phyloP scores from a whole-genome alignment of 352 stramenopile species.

The Phytophthora boehmeriae region DNA sequence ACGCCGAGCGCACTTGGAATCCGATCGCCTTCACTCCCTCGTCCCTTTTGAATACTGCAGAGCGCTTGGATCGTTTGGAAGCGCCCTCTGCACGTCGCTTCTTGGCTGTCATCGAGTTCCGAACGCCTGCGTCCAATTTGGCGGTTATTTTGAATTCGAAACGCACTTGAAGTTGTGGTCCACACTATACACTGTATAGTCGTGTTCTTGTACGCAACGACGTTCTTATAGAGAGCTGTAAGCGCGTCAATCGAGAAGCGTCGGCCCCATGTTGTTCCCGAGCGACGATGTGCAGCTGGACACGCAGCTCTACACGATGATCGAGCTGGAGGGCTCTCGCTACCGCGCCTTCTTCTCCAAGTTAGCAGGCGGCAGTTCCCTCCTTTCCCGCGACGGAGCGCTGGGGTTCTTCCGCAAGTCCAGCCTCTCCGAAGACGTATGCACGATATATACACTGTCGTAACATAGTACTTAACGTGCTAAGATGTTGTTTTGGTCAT shows the following conservation, averaged over 20 bases:
- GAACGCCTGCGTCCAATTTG: neutral
- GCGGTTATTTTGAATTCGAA: conserved; percentile 2
- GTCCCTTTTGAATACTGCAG: neutral
- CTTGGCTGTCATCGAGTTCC: neutral
- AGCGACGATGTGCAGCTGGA: conserved; percentile 32
- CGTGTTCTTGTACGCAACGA: too few species aligned
- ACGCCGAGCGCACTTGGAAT: conserved; percentile 51
- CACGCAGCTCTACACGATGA: conserved; percentile 62
- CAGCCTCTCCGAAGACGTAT: conserved; percentile 43
- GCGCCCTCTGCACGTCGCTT: neutral
- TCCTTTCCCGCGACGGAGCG: conserved; percentile 35
- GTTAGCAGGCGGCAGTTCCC: conserved; percentile 28
- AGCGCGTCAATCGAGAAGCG: too few species aligned
- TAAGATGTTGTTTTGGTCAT: neutral
- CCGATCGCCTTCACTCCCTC: conserved; percentile 22
- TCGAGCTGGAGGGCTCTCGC: conserved; percentile 57
- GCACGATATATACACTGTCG: neutral
- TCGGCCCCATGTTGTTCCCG: conserved; percentile 25
- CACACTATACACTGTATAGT: neutral
- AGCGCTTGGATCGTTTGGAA: neutral
- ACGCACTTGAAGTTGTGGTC: neutral
- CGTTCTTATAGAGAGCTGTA: too few species aligned
- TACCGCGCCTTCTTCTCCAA: conserved; percentile 70
- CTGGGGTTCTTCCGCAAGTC: conserved; percentile 71
- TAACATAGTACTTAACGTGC: neutral